Conservation (phyloP, 176 grass and related monocot species). For the Hordeum marinum region DNA sequence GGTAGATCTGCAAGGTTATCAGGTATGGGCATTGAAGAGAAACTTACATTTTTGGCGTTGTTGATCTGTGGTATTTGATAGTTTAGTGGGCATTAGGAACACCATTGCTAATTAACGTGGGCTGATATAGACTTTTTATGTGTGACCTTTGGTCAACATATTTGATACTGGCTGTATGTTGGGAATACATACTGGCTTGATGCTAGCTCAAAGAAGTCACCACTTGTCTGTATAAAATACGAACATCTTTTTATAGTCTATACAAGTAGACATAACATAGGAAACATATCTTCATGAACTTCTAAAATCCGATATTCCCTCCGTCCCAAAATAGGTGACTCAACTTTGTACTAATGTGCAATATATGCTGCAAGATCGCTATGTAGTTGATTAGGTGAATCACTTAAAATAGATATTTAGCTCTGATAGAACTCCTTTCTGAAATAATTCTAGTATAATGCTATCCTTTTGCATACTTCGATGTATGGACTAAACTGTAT, state of each 20-base stretch:
- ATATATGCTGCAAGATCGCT: constrained; percentile 15
- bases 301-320: too few species aligned
- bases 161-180: constrained; percentile 1
- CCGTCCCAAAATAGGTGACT: too few species aligned
- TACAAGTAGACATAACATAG: too few species aligned
- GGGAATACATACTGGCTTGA: background rate
- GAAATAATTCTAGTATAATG: background rate
- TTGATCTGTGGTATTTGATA: constrained; percentile 9
- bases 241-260: too few species aligned
- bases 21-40: constrained; percentile 40
- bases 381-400: background rate
- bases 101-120: background rate
- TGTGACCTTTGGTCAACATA: background rate
- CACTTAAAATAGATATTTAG: background rate
- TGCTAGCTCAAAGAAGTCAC: constrained; percentile 3
- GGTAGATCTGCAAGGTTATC: constrained; percentile 83
- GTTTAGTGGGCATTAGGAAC: background rate
- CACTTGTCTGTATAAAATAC: background rate
- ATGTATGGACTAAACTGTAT: constrained; percentile 31
- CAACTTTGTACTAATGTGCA: too few species aligned
- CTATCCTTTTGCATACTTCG: constrained; percentile 10
- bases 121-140: background rate
- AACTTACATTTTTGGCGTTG: background rate
- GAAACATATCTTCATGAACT: too few species aligned
- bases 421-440: background rate